A percentile compares a stretch with the other conserved stretches of the same genome.
Evolutionary conservation across 495 filamentous ascomycete genomes (phyloP).

Genomic region (Ramalina intermedia): DNA sequence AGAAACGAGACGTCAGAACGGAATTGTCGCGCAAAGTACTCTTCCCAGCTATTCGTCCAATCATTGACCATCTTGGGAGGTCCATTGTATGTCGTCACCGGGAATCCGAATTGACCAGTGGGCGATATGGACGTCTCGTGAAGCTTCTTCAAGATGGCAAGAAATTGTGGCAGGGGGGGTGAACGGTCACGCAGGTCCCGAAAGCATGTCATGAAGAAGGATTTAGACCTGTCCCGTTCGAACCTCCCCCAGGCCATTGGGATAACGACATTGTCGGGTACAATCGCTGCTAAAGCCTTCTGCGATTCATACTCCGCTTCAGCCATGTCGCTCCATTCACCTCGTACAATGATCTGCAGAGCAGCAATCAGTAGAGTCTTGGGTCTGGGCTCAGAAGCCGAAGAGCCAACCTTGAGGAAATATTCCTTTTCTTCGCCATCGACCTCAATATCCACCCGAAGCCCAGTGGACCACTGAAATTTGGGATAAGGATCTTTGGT

Average conservation of each 20-base stretch:
- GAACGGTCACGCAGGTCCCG: slow-evolving; percentile 10
- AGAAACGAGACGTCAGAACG: not conserved
- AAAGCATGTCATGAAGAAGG: slow-evolving; percentile 15
- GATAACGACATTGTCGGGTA: slow-evolving; percentile 24
- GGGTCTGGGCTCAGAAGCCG: too few species aligned
- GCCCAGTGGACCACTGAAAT: too few species aligned
- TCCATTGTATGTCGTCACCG: slow-evolving; percentile 9
- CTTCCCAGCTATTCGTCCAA: slow-evolving; percentile 12
- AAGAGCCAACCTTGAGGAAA: too few species aligned
- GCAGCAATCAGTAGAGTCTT: too few species aligned
- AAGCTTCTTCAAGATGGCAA: slow-evolving; percentile 4
- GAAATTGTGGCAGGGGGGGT: slow-evolving; percentile 2
- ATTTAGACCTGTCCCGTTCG: slow-evolving; percentile 6
- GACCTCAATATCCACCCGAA: too few species aligned
- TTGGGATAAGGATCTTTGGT: too few species aligned
- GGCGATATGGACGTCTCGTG: slow-evolving; percentile 7
- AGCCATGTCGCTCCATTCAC: slow-evolving; percentile 16
- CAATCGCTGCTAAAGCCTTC: slow-evolving; percentile 20
- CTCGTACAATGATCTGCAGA: too few species aligned
- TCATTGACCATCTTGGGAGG: slow-evolving; percentile 4
- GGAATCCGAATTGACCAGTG: slow-evolving; percentile 15
- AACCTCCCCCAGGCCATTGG: slow-evolving; percentile 16
- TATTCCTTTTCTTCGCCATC: too few species aligned
- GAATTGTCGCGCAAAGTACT: slow-evolving; percentile 4
- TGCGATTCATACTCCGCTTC: slow-evolving; percentile 30